These are phyloP conservation scores for Phoma sp. DNA, from an alignment of 2,329 filamentous ascomycete species.

Conservation along the genomic window DNA sequence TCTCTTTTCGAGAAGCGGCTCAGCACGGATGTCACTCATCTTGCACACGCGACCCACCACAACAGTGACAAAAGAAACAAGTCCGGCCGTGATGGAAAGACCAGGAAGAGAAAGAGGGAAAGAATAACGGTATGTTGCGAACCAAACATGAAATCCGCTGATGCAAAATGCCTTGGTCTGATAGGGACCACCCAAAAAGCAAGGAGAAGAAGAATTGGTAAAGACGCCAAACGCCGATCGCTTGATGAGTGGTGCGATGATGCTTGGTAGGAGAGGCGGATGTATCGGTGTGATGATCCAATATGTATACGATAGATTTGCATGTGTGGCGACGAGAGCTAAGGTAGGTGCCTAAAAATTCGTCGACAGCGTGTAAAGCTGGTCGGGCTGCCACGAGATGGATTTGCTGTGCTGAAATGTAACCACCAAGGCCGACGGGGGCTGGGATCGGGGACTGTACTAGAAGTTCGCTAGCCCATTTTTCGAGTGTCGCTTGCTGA, in stretches of 20 bases:
- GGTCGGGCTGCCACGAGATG: not conserved
- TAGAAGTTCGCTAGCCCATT: conserved; percentile 91
- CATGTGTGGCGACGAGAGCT: conserved; percentile 7
- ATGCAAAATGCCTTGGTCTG: not conserved
- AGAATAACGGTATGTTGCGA: too few relatives aligned
- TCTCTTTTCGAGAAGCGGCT: too few relatives aligned
- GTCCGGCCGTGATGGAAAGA: too few relatives aligned
- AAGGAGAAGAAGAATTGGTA: not conserved
- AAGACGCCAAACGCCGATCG: conserved; percentile 35
- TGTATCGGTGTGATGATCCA: conserved; percentile 11
- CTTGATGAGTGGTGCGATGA: conserved; percentile 29
- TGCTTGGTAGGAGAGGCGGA: conserved; percentile 13
- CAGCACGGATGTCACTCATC: too few relatives aligned
- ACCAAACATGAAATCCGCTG: not conserved
- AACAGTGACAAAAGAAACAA: too few relatives aligned
- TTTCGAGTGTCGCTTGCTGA: conserved; percentile 92
- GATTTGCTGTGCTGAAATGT: not conserved
- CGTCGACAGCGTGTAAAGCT: not conserved
- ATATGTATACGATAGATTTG: conserved; percentile 11
- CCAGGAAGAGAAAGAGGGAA: not conserved
- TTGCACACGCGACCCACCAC: too few relatives aligned
- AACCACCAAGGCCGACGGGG: not conserved
- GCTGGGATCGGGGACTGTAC: conserved; percentile 16
- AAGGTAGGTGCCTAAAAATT: conserved; percentile 5
- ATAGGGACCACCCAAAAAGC: not conserved